Base-by-base conservation (phyloP, 768 basidiomycete species). In the Mycena haematopus region DNA sequence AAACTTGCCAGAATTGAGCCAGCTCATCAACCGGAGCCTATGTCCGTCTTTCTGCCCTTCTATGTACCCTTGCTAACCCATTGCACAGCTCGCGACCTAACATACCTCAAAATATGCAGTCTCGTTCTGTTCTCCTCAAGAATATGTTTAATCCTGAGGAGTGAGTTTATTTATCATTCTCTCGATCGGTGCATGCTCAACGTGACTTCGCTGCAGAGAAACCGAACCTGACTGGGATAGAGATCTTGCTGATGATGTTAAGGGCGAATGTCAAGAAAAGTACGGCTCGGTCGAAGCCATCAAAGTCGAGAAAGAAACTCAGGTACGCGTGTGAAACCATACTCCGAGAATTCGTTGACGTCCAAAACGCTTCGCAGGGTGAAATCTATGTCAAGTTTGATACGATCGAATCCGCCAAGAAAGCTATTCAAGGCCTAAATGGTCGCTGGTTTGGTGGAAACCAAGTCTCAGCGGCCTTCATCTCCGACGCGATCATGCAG, bases 81-180 rank as follows among this genome's bases (percentile, higher is more conserved):
- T 24, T 25, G 57, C 50, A 36, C 65, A 95, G 92, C 60, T 79
- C 83, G 65, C 88, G 88, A 68, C 90, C 91, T 19, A 91, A 86
- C 68, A 91, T 96, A 66, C 88, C 93, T 38, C 87, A 91, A 72
- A 79, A 88, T 1, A 92, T 93, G 87, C 89, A 92, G 71, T 95
- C 96, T n/a, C 86, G 88, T 54, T 96, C 87, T 50, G 87, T 99
- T 38, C 77, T 98, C 33, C 76, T 98, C 69, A 93, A 89, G 76
- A 95, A 99, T 71, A 96, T 98, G 93, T 99, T 99, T 74, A 83
- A 92, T 72, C 93, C 96, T n/a, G 95, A 93, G 77, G 93, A 97
- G 95, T 96, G 71, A 54, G 92, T 35, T 14, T n/a, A 19, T 52
- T 31, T 33, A 36, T 38, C 17, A n/a, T n/a, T n/a, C n/a, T n/a